These are phyloP conservation scores for Zangia roseola DNA, from an alignment of 768 basidiomycete genomes.

Conservation along the genomic window DNA sequence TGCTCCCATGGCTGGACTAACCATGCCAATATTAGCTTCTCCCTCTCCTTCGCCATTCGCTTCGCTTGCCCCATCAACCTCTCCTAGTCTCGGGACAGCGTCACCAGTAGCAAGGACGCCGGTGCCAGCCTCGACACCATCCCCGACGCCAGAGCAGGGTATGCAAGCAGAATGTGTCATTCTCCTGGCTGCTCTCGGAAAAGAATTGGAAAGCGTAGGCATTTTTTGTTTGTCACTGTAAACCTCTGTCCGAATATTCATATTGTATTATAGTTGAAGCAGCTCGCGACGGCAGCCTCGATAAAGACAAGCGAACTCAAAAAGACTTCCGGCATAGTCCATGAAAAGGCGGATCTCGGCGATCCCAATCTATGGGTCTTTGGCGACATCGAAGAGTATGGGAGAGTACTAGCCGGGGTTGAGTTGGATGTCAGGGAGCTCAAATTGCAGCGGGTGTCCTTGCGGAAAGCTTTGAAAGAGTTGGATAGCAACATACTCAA, in stretches of 20 bases:
- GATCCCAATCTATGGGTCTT: slow-evolving; percentile 52
- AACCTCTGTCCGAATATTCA: not conserved
- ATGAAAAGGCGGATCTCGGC: slow-evolving; percentile 45
- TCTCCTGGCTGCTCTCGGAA: slow-evolving; percentile 45
- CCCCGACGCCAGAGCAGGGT: slow-evolving; percentile 46
- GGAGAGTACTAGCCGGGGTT: slow-evolving; percentile 33
- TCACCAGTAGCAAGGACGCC: slow-evolving; percentile 2
- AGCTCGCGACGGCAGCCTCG: slow-evolving; percentile 38
- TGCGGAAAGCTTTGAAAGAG: slow-evolving; percentile 48
- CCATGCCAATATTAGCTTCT: not conserved
- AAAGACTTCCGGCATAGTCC: slow-evolving; percentile 38
- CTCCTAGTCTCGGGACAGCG: slow-evolving; percentile 3
- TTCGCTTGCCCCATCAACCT: not conserved
- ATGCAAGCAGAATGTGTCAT: slow-evolving; percentile 65
- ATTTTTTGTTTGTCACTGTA: not conserved
- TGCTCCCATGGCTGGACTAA: not conserved
- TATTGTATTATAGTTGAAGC: slow-evolving; percentile 39
- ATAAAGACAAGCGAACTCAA: slow-evolving; percentile 36
- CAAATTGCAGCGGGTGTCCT: slow-evolving; percentile 40
- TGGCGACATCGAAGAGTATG: slow-evolving; percentile 52
- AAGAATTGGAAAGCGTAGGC: slow-evolving; percentile 62
- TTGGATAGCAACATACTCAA: slow-evolving; percentile 66
- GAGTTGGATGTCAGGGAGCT: slow-evolving; percentile 53
- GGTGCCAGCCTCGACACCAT: slow-evolving; percentile 7
- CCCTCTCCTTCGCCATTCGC: not conserved